A percentile compares a stretch with the other conserved stretches of the same genome.
phyloP scores from a whole-genome alignment of 306 rosid genomes.

The Cucurbita ficifolia region DNA sequence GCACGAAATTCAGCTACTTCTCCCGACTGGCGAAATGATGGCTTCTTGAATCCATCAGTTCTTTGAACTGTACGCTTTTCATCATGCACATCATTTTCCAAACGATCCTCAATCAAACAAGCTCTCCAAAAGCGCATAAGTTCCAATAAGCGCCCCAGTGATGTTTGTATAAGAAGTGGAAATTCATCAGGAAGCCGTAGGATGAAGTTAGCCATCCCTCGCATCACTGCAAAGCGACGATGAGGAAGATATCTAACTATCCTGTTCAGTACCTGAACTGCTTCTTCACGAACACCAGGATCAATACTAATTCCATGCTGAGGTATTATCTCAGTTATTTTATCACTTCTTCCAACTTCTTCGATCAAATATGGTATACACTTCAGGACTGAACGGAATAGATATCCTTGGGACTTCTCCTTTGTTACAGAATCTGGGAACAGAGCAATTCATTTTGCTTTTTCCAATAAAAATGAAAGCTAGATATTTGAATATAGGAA shows the following conservation, averaged over 20 bases:
- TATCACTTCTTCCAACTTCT: slow-evolving; percentile 96
- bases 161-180: slow-evolving; percentile 96
- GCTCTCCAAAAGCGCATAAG: slow-evolving; percentile 99
- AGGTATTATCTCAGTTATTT: slow-evolving; percentile 96
- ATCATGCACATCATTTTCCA: slow-evolving; percentile 46
- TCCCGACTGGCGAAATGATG: slow-evolving; percentile 60
- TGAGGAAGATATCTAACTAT: slow-evolving; percentile 84
- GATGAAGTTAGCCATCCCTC: slow-evolving; percentile 92
- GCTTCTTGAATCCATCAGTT: slow-evolving; percentile 54
- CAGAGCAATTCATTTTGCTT: slow-evolving; percentile 8
- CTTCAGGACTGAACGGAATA: slow-evolving; percentile 88
- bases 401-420: slow-evolving; percentile 95
- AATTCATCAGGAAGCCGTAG: slow-evolving; percentile 91
- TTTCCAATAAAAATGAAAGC: slow-evolving; percentile 5
- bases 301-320: slow-evolving; percentile 99
- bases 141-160: slow-evolving; percentile 87
- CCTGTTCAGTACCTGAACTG: slow-evolving; percentile 87
- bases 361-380: slow-evolving; percentile 95
- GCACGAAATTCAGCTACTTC: slow-evolving; percentile 78
- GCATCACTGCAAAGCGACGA: slow-evolving; percentile 95
- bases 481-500: neutral
- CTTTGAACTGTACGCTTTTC: slow-evolving; percentile 31
- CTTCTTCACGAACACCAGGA: slow-evolving; percentile 99
- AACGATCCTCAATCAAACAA: slow-evolving; percentile 75
- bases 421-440: slow-evolving; percentile 86